Conservation (phyloP, 1,284 basidiomycete species). For the Pascua sp. region DNA sequence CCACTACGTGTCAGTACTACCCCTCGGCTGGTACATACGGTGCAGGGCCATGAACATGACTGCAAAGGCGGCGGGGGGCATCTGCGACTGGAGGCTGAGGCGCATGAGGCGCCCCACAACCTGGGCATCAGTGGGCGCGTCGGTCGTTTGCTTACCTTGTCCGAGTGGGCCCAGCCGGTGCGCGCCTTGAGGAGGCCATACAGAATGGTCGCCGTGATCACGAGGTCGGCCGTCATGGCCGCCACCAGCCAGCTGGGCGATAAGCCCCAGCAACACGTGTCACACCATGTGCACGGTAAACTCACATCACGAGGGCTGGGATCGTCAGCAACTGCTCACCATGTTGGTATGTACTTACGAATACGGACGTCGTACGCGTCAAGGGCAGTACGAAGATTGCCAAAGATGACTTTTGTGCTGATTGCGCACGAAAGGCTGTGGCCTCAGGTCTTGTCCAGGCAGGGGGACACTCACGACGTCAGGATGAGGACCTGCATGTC, state of each 20-base stretch:
- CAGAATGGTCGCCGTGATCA: constrained; percentile 27
- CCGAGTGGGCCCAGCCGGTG: constrained; percentile 32
- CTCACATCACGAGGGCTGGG: too few species aligned
- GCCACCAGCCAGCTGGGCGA: constrained; percentile 15
- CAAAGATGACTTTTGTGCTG: too few species aligned
- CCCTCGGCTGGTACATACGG: constrained; percentile 7
- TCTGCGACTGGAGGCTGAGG: constrained; percentile 30
- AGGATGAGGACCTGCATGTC: too few species aligned
- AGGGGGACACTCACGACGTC: too few species aligned
- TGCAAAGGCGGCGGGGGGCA: constrained; percentile 24
- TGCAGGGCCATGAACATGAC: constrained; percentile 23
- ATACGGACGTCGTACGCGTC: too few species aligned
- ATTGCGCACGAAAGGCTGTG: too few species aligned
- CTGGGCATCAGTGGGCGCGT: neutral
- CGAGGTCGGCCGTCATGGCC: constrained; percentile 28
- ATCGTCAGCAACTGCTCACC: too few species aligned
- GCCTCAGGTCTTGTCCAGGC: too few species aligned
- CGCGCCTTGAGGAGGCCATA: constrained; percentile 21
- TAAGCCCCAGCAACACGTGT: too few species aligned
- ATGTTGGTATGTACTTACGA: too few species aligned
- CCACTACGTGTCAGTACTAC: constrained; percentile 1
- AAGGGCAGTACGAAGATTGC: too few species aligned
- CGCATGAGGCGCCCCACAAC: constrained; percentile 24
- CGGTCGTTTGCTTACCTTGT: constrained; percentile 9
- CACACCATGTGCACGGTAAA: too few species aligned